phyloP scores from a whole-genome alignment of 352 stramenopile species.

The Blastocystis sp. region DNA sequence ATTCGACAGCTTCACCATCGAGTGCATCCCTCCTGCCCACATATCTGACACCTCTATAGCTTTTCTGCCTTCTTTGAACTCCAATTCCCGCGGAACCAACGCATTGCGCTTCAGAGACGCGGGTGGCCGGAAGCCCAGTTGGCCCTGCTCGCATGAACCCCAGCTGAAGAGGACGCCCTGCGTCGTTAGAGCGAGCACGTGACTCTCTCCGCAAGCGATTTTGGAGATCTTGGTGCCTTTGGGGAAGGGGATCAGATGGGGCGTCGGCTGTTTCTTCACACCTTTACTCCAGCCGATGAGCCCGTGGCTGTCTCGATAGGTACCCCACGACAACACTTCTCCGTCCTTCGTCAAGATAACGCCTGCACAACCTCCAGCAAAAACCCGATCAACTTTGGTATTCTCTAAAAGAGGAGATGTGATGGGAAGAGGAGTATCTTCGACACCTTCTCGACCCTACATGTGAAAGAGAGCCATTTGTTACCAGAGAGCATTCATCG shows the following conservation, averaged over 20 bases:
- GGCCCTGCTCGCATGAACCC: slow-evolving; percentile 42
- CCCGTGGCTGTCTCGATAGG: slow-evolving; percentile 31
- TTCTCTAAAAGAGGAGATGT: background rate
- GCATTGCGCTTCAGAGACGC: background rate
- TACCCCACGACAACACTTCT: slow-evolving; percentile 13
- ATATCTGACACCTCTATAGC: background rate
- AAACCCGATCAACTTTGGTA: background rate
- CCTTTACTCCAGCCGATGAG: background rate
- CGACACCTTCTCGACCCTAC: slow-evolving; percentile 15
- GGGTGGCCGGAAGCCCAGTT: background rate
- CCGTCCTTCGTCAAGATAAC: background rate
- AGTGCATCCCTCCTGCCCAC: slow-evolving; percentile 47
- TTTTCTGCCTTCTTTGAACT: background rate
- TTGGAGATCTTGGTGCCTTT: background rate
- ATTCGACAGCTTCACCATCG: slow-evolving; percentile 23
- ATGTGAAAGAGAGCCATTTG: background rate
- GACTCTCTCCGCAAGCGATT: slow-evolving; percentile 14
- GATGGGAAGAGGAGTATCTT: background rate
- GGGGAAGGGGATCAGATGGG: background rate
- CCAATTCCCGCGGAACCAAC: background rate
- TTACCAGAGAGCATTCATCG: slow-evolving; percentile 2
- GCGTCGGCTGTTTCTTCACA: background rate
- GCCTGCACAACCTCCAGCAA: background rate
- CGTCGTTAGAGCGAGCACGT: background rate
- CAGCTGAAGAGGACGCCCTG: slow-evolving; percentile 29